Evolutionary conservation across 1,284 basidiomycete species (phyloP).

Genomic region (Cryptococcus sp.): DNA sequence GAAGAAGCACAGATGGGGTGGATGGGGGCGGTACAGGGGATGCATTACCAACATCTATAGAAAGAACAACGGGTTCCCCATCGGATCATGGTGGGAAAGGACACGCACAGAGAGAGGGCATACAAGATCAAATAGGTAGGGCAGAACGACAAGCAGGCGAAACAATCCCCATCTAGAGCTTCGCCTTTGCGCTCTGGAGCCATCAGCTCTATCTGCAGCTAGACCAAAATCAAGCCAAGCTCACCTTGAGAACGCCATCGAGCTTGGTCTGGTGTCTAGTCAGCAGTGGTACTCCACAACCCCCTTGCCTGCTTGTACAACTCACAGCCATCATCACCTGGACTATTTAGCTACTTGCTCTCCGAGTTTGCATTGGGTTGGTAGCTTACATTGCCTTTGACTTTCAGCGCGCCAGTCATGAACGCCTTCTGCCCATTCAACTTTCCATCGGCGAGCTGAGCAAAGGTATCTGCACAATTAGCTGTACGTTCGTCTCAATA

Average conservation of each 20-base stretch:
- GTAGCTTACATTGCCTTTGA: slow-evolving; percentile 42
- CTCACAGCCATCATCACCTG: slow-evolving; percentile 39
- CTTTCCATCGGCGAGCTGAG: slow-evolving; percentile 46
- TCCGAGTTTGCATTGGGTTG: no score
- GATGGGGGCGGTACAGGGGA: no score
- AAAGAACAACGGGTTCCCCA: no score
- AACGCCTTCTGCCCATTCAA: slow-evolving; percentile 82
- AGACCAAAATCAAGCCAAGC: slow-evolving; percentile 17
- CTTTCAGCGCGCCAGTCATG: slow-evolving; percentile 78
- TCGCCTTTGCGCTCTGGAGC: slow-evolving; percentile 32
- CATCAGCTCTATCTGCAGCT: no score
- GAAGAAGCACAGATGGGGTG: no score
- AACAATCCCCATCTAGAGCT: slow-evolving; percentile 28
- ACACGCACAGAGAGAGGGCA: no score
- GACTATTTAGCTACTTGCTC: no score
- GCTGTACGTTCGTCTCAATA: background rate
- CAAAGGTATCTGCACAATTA: slow-evolving; percentile 44
- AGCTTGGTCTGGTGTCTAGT: slow-evolving; percentile 62
- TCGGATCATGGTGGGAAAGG: no score
- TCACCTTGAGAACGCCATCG: slow-evolving; percentile 69
- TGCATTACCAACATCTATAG: no score
- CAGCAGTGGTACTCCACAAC: slow-evolving; percentile 7
- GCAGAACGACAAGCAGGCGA: no score
- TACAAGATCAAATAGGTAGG: no score
- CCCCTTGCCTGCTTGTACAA: background rate